Evolutionary conservation across 2,329 filamentous ascomycete genomes (phyloP), one percentile per base, ranked within the genome.

Genomic region (Phialophora expanda): DNA sequence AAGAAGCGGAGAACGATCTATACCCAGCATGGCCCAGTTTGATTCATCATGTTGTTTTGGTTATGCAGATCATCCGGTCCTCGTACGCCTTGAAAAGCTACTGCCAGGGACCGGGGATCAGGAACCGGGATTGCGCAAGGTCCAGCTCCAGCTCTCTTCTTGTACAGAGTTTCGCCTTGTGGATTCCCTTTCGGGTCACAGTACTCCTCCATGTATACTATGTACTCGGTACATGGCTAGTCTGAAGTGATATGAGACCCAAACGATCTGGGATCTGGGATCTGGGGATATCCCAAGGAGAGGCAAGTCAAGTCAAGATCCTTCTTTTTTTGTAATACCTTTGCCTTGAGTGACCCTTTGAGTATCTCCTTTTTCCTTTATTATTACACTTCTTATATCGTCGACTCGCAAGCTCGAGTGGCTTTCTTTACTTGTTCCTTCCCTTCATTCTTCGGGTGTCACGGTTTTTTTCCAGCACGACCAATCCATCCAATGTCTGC

Each of bases 1-100:
- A 57, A 57, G 55, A 57, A 57, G 55, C 55, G 55, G 55, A 46
- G 55, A 57, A 57, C 34, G 55, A 57, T 57, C 55, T 57, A 57
- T 57, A 28, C 55, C 55, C 55, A 28, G 55, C 44, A 44, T 46
- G 55, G 44, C 55, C 55, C 55, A 46, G 55, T 57, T 57, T 57
- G 55, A 57, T 57, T 57, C 55, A 44, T 46, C 14, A 34, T 57
- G 55, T 46, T 46, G 55, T 57, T 57, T 57, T 57, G 55, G 55
- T 57, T 57, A 28, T 57, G 55, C 55, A 44, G 55, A 57, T 57
- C 55, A 57, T 57, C 34, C 34, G 55, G 55, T 56, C 4, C 28
- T 28, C 28, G 28, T 34, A 44, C 55, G 55, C 55, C 55, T 57
- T 28, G 55, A 57, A 57, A 34, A 57, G 55, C 34, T 44, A 44